Base-by-base conservation (phyloP, 352 stramenopile species). In the Phytopythium aichiense region DNA sequence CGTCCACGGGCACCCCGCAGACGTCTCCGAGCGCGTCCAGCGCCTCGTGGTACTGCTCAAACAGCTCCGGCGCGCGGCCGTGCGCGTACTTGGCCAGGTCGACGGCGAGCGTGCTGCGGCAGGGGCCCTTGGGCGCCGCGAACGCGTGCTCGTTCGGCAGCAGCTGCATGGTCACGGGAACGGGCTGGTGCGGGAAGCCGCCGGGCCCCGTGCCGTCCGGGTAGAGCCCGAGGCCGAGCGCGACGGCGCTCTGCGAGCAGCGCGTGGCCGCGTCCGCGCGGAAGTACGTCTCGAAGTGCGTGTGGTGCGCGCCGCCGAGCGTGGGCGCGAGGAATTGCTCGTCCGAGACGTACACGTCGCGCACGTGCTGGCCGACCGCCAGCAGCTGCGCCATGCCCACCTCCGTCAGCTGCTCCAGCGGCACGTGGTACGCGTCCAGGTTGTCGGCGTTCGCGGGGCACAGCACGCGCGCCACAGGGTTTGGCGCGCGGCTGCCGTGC, bases 231-330 rank as follows among this genome's bases (percentile, higher is more conserved):
- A 89, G 90, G 20, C 81, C 87, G 48, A 93, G 38, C 30, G 83
- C 81, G 25, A 82, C 78, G 2, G 87, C 87, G 57, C 84, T 93
- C 61, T 95, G 87, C 33, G 80, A 81, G 67, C 87, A 95, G 18
- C 87, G 84, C 64, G 81, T 89, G 16, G 84, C 86, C 1, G 86
- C 80, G 50, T 95, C 86, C 30, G 86, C 80, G 54, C 86, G 86
- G 64, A 93, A 95, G 62, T 95, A 95, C 49, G 82, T 79, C 71
- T 95, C 80, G 61, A 95, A 92, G 63, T 95, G 86, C 49, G 74
- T 69, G 66, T 92, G 79, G 37, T 87, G 78, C 15, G 79, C 67
- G 64, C 86, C 86, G 49, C 88, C 89, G 33, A 93, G 75, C 33
- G 82, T 81, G 48, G 74, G 73, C 38, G 84, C 83, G 22, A 92